Evolutionary conservation across 169 alveolate genomes (phyloP).

Genomic region (Neospora caninum): DNA sequence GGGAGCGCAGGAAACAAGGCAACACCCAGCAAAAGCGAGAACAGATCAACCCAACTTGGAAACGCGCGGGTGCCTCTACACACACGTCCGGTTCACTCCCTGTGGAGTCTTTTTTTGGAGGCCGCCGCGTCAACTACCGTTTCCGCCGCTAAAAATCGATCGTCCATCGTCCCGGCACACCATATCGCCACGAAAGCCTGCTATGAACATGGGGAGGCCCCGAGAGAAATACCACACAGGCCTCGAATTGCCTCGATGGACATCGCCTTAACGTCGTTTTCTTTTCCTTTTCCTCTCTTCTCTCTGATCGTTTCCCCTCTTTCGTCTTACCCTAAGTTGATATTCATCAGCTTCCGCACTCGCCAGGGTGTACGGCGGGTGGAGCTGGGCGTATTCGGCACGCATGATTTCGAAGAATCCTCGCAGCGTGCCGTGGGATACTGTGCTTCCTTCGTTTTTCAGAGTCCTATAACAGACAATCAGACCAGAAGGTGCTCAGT

Average conservation of each 20-base stretch:
- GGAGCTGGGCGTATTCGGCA: conserved; percentile 82
- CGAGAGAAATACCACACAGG: too few species aligned
- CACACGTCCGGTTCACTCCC: too few species aligned
- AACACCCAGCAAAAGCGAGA: not conserved
- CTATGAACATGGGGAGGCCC: too few species aligned
- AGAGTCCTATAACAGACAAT: conserved; percentile 63
- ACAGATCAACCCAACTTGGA: not conserved
- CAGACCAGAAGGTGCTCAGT: not conserved
- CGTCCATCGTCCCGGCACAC: too few species aligned
- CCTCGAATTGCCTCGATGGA: too few species aligned
- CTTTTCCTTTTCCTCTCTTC: too few species aligned
- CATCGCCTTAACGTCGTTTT: too few species aligned
- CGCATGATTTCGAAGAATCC: conserved; percentile 89
- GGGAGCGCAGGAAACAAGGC: not conserved
- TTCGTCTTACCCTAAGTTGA: conserved; percentile 78
- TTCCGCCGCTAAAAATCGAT: too few species aligned
- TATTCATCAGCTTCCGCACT: conserved; percentile 87
- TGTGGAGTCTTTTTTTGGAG: too few species aligned
- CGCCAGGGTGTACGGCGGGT: conserved; percentile 80
- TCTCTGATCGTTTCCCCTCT: too few species aligned
- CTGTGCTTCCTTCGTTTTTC: conserved; percentile 80
- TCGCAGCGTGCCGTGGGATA: conserved; percentile 88
- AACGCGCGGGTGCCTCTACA: not conserved
- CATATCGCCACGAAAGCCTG: too few species aligned
- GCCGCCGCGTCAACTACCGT: too few species aligned